Base-by-base conservation (phyloP, 225 moss, liverwort and hornwort species). In the Asterella californica region DNA sequence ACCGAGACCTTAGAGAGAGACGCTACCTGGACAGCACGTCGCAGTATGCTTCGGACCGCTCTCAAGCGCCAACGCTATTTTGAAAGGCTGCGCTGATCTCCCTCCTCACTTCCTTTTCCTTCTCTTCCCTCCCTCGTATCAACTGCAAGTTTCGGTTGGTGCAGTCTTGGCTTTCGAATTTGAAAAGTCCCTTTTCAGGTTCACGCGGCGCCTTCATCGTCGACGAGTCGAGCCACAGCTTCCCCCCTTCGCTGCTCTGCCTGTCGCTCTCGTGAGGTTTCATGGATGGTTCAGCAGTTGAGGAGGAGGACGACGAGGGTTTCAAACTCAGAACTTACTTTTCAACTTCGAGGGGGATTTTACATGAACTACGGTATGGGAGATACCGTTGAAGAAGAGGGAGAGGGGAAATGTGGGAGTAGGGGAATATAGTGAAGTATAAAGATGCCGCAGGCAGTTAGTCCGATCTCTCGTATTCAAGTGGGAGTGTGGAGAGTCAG, bases 101-200 rank as follows among this genome's bases (percentile, higher is more conserved):
- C 57, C n/a, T n/a, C n/a, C n/a, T 24, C 24, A 11, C 6, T 22
- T 15, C 55, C 55, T 15, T 42, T 30, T 65, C 64, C 64, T 30
- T 36, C 14, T 5, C 2, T 36, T 67, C 47, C 45, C 11, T 47
- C 71, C 71, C 71, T 71, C 71, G 71, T 48, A 11, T 1, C 36
- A 17, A 18, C 36, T 34, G 6, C 25, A 2, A 10, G 11, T 25
- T 48, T n/a, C 71, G 5, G 11, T 29, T 27, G 12, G 10, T 15
- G 21, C 67, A 67, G 74, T 74, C 74, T 74, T 74, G 53, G 53
- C 74, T 33, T 74, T 74, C 74, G 52, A 74, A 74, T 30, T 74
- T 74, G 53, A 53, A 74, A 74, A 74, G 34, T 74, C 32, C 32
- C 32, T 74, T 70, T 48, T 25, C 15, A 49, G 27, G 46, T 46